phyloP scores from a whole-genome alignment of 306 rosid genomes.

The Phaseolus lunatus region DNA sequence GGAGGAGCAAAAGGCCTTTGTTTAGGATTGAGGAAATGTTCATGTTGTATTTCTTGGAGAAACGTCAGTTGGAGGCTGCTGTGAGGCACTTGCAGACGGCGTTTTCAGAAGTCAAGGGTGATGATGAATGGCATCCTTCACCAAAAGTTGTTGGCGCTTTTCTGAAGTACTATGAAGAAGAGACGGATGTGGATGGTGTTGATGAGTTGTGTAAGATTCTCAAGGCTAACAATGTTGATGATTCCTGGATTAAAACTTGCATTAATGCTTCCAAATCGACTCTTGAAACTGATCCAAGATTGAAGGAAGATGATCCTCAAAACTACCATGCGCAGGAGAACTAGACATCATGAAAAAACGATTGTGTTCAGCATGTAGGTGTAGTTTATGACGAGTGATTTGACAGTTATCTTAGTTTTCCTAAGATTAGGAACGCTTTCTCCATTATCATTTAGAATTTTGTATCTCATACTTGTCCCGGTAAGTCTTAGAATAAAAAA shows the following conservation, averaged over 20 bases:
- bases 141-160: slow-evolving; percentile 54
- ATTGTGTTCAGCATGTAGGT: background rate
- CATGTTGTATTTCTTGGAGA: slow-evolving; percentile 63
- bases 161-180: slow-evolving; percentile 67
- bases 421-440: slow-evolving; percentile 13
- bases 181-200: slow-evolving; percentile 64
- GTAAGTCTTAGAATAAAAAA: too few relatives aligned
- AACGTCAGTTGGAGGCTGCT: slow-evolving; percentile 57
- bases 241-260: slow-evolving; percentile 57
- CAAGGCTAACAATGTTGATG: slow-evolving; percentile 58
- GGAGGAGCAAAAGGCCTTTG: slow-evolving; percentile 63
- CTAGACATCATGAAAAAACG: slow-evolving; percentile 2
- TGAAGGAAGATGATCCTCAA: slow-evolving; percentile 50
- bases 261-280: slow-evolving; percentile 52
- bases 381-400: slow-evolving; percentile 22
- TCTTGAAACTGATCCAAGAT: slow-evolving; percentile 47
- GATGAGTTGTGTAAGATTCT: slow-evolving; percentile 68
- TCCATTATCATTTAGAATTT: background rate
- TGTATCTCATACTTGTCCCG: too few relatives aligned
- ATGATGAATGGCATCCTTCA: slow-evolving; percentile 57
- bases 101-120: slow-evolving; percentile 50
- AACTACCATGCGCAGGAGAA: slow-evolving; percentile 21
- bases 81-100: slow-evolving; percentile 60
- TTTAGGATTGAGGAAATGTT: slow-evolving; percentile 62
- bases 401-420: slow-evolving; percentile 14